Evolutionary conservation across 768 basidiomycete species (phyloP), one percentile per base, ranked within the genome.

Genomic region (Calocera viscosa): DNA sequence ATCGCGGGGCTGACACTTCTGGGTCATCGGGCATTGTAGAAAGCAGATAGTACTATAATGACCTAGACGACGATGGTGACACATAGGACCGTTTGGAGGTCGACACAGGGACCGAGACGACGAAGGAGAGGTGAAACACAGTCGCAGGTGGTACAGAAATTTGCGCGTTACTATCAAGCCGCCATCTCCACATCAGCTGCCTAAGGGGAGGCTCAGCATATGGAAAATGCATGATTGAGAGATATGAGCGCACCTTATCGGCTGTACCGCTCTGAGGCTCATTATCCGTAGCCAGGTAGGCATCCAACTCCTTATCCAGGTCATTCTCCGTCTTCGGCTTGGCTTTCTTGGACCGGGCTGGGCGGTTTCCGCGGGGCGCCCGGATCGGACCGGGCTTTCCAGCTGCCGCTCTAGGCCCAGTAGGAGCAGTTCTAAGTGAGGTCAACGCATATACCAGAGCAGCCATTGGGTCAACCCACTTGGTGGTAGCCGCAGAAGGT

Each of bases 221-320:
- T 60, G 5, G 7, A 47, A n/a, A n/a, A n/a, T 26, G 14, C 26
- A 32, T 7, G 30, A 26, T 60, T 22, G 7, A 30, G 53, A 10
- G 30, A 14, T 38, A 38, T 38, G 53, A 60, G 24, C 53, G 26
- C 53, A 60, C 53, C 53, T 60, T 60, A 30, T 5, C 53, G 5
- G 53, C 53, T 32, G 24, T 26, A 16, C 14, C 30, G 10, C 26
- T 60, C 53, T 60, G 53, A 28, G 53, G 26, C 30, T 60, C 30
- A 32, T 26, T 60, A 19, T 60, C 53, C 26, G 53, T 60, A 10
- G 26, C 53, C 30, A 60, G 30, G 30, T 60, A 60, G 19, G 19
- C 53, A 60, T 60, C 53, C 53, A 60, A 30, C 53, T 60, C 53
- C 26, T 60, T 60, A 32, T 60, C 53, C 11, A 60, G 53, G 26